These are phyloP conservation scores for Geoglossum glabrum DNA, from an alignment of 495 filamentous ascomycete genomes.

Conservation along the genomic window DNA sequence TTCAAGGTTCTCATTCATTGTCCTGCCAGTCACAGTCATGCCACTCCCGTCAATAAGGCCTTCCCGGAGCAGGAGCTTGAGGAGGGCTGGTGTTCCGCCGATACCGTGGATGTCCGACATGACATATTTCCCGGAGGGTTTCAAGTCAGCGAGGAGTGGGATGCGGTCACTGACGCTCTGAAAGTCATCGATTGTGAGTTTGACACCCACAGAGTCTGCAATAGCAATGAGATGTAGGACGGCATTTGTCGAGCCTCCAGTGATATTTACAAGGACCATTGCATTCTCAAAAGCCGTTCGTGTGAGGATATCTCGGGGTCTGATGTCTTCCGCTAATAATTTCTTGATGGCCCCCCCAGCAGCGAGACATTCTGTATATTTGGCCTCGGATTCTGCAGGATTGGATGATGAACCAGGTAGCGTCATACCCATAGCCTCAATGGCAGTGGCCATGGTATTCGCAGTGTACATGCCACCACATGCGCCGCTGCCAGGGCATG, in stretches of 20 bases:
- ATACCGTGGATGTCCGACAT: conserved; percentile 82
- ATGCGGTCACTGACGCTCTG: conserved; percentile 79
- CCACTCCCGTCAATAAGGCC: conserved; percentile 70
- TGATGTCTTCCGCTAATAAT: conserved; percentile 71
- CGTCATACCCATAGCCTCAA: conserved; percentile 90
- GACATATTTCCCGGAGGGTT: conserved; percentile 93
- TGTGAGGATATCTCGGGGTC: conserved; percentile 76
- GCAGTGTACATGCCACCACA: conserved; percentile 99
- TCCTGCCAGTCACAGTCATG: conserved; percentile 89
- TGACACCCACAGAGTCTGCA: conserved; percentile 79
- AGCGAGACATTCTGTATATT: conserved; percentile 66
- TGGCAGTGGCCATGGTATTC: conserved; percentile 96
- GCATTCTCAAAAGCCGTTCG: conserved; percentile 88
- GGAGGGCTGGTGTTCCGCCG: conserved; percentile 74
- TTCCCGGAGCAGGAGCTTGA: conserved; percentile 83
- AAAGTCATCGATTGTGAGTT: conserved; percentile 95
- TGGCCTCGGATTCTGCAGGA: conserved; percentile 70
- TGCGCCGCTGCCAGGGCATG: conserved; percentile 81
- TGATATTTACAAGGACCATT: conserved; percentile 88
- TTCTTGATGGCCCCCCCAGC: conserved; percentile 76
- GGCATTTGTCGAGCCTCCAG: conserved; percentile 90
- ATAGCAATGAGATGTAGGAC: conserved; percentile 95
- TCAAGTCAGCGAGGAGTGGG: conserved; percentile 87
- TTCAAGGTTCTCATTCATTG: conserved; percentile 75
- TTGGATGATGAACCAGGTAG: conserved; percentile 84